Percentiles rank a stretch among this genome's conserved stretches.
These are phyloP conservation scores for Punica granatum DNA, from an alignment of 345 rosid species.

Conservation along the genomic window DNA sequence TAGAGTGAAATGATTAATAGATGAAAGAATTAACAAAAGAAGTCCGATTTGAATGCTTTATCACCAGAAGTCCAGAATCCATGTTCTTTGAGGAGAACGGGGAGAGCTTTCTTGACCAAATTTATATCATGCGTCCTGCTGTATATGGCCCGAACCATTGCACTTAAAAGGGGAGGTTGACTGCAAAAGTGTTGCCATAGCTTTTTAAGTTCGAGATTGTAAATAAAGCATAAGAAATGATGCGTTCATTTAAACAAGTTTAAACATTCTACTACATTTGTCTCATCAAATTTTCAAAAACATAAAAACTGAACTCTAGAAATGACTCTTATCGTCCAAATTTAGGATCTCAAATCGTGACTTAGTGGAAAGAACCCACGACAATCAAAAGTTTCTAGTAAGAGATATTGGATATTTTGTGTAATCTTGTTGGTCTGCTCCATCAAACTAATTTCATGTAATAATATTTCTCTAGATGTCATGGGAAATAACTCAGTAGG, in stretches of 20 bases:
- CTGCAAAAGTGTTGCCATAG: constrained; percentile 23
- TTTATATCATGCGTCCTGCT: constrained; percentile 54
- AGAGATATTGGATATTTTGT: too few species aligned
- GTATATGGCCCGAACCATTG: constrained; percentile 71
- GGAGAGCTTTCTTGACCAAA: constrained; percentile 46
- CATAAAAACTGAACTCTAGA: too few species aligned
- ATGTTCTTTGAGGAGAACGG: constrained; percentile 67
- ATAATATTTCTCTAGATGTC: background rate
- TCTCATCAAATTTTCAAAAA: too few species aligned
- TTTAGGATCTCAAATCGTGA: too few species aligned
- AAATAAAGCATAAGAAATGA: background rate
- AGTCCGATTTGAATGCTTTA: background rate
- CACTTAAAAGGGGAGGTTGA: constrained; percentile 86
- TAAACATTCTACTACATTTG: too few species aligned
- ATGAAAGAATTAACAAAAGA: background rate
- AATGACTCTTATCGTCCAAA: too few species aligned
- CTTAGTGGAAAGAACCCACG: too few species aligned
- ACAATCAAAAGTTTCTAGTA: too few species aligned
- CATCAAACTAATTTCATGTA: background rate
- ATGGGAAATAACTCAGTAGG: background rate
- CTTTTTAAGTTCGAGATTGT: background rate
- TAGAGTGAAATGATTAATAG: background rate
- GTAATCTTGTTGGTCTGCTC: background rate
- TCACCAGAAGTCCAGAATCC: constrained; percentile 76
- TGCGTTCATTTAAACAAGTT: background rate